These are phyloP conservation scores for Colletotrichum tanaceti DNA, from an alignment of 2,329 filamentous ascomycete genomes.

Conservation along the genomic window DNA sequence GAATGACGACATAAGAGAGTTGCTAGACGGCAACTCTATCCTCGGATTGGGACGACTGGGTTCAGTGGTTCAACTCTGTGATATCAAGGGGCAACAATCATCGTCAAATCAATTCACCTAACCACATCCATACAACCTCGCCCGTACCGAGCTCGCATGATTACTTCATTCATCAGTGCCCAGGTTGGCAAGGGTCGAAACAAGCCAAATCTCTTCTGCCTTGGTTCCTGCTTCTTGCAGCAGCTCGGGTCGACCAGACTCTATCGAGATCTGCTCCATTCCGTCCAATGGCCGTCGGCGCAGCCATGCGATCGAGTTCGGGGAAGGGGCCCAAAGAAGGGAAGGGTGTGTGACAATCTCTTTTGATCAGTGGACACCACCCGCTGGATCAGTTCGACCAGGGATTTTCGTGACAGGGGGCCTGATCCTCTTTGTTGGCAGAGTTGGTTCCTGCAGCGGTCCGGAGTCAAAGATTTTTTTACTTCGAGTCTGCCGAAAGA, in stretches of 20 bases:
- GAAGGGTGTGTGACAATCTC: slow-evolving; percentile 11
- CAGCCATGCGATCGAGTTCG: slow-evolving; percentile 14
- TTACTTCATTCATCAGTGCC: background rate
- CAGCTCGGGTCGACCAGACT: background rate
- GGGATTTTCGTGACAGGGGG: background rate
- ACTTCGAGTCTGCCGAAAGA: background rate
- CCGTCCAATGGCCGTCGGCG: slow-evolving; percentile 24
- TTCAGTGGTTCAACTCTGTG: too few species aligned
- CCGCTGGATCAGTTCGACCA: background rate
- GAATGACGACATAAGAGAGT: slow-evolving; percentile 12
- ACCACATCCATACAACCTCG: background rate
- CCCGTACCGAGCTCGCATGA: slow-evolving; percentile 3
- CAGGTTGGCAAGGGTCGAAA: slow-evolving; percentile 10
- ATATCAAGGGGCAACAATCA: background rate
- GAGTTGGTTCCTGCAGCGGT: slow-evolving; percentile 11
- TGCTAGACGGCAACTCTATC: background rate
- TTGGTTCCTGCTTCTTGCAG: slow-evolving; percentile 36
- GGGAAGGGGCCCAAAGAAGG: slow-evolving; percentile 6
- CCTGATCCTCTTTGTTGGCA: background rate
- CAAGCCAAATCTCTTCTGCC: slow-evolving; percentile 36
- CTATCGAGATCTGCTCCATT: slow-evolving; percentile 24
- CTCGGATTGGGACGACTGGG: too few species aligned
- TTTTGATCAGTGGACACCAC: slow-evolving; percentile 1
- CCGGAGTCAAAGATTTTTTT: background rate
- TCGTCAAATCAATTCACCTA: background rate